Conservation (phyloP, 495 filamentous ascomycete species). For the Umbilicaria muhlenbergii region DNA sequence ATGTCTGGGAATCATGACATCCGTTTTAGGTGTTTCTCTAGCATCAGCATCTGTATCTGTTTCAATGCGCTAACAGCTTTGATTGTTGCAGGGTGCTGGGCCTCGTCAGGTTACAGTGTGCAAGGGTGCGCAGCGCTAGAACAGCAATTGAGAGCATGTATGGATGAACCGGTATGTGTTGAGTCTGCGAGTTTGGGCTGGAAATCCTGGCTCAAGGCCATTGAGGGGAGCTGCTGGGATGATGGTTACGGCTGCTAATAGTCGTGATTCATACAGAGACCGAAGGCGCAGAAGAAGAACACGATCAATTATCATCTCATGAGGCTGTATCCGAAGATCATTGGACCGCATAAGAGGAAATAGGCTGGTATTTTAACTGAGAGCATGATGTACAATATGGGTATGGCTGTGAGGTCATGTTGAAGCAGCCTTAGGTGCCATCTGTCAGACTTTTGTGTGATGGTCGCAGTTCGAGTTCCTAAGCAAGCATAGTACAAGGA, state of each 20-base stretch:
- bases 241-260: neutral
- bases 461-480: too few species aligned
- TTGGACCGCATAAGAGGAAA: slow-evolving; percentile 56
- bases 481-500: too few species aligned
- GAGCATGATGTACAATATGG: too few species aligned
- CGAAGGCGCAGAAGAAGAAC: slow-evolving; percentile 52
- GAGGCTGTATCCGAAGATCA: slow-evolving; percentile 72
- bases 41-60: neutral
- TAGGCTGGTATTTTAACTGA: too few species aligned
- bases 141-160: slow-evolving; percentile 71
- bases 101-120: slow-evolving; percentile 59
- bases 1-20: slow-evolving; percentile 71
- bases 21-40: slow-evolving; percentile 64
- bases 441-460: too few species aligned
- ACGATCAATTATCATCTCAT: slow-evolving; percentile 90
- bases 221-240: neutral
- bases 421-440: too few species aligned
- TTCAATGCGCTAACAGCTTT: slow-evolving; percentile 3
- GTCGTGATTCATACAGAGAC: slow-evolving; percentile 30
- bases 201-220: neutral
- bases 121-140: slow-evolving; percentile 71
- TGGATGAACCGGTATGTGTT: slow-evolving; percentile 62
- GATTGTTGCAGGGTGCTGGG: slow-evolving; percentile 67
- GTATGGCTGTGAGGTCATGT: too few species aligned
- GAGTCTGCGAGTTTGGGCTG: neutral